phyloP scores from a whole-genome alignment of 257 asterid species.

The Thymus mandschuricus region DNA sequence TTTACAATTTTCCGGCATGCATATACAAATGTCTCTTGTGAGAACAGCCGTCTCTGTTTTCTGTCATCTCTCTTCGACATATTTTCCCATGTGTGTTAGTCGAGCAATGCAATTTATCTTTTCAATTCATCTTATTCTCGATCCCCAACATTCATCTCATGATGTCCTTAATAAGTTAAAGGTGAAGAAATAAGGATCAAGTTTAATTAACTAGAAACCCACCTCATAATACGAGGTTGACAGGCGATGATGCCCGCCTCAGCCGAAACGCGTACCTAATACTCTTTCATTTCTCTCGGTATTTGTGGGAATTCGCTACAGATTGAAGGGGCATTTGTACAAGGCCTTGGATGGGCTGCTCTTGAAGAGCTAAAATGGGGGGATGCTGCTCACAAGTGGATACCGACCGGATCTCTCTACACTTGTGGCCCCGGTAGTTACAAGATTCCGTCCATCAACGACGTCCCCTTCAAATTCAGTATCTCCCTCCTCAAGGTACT shows the following conservation, averaged over 20 bases:
- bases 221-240: not conserved
- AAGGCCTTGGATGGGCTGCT: constrained; percentile 97
- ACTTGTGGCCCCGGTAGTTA: constrained; percentile 92
- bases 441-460: constrained; percentile 89
- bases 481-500: constrained; percentile 79
- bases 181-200: not conserved
- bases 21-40: too few species aligned
- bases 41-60: too few species aligned
- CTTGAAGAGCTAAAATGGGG: constrained; percentile 98
- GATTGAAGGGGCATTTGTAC: constrained; percentile 96
- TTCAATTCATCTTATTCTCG: not conserved
- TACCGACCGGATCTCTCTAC: constrained; percentile 68
- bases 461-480: constrained; percentile 74
- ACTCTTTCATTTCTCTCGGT: too few species aligned
- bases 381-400: constrained; percentile 87
- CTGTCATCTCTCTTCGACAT: not conserved
- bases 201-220: not conserved
- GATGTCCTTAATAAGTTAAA: not conserved
- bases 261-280: not conserved
- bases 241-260: not conserved
- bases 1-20: too few species aligned
- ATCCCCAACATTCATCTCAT: not conserved
- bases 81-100: not conserved
- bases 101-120: not conserved
- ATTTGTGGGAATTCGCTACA: constrained; percentile 34